Percentiles rank a stretch among this genome's conserved stretches.
phyloP scores from a whole-genome alignment of 495 filamentous ascomycete species.

The Terfezia boudieri region DNA sequence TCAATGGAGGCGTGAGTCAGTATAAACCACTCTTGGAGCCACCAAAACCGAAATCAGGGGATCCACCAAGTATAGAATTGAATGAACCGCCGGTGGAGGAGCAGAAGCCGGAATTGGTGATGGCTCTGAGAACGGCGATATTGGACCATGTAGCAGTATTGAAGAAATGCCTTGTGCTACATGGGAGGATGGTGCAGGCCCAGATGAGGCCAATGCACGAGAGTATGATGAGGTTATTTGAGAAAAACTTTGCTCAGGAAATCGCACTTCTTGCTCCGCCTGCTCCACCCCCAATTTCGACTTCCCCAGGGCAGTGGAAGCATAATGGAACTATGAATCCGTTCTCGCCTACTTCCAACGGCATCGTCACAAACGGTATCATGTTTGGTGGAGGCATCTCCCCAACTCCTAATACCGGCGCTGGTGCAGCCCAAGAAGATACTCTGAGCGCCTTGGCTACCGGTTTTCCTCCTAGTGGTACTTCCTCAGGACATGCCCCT shows the following conservation, averaged over 20 bases:
- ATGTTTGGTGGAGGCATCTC: constrained; percentile 1
- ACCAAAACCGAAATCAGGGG: no score
- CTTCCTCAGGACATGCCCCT: background rate
- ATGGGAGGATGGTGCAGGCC: constrained; percentile 14
- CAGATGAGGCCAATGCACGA: constrained; percentile 10
- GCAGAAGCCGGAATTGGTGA: constrained; percentile 37
- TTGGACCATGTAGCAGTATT: constrained; percentile 75
- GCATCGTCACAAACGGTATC: background rate
- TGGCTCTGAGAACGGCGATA: constrained; percentile 63
- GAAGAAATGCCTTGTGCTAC: constrained; percentile 52
- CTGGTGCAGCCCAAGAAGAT: background rate
- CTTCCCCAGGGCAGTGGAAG: constrained; percentile 14
- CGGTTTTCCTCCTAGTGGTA: background rate
- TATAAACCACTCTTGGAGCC: constrained; percentile 14
- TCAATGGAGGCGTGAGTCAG: constrained; percentile 20
- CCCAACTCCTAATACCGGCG: background rate
- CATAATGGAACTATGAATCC: background rate
- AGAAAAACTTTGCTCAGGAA: constrained; percentile 39
- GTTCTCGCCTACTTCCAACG: background rate
- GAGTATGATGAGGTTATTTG: constrained; percentile 26
- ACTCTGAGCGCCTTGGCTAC: constrained; percentile 1
- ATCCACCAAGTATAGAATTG: background rate
- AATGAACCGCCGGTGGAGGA: constrained; percentile 27
- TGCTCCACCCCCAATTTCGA: constrained; percentile 19
- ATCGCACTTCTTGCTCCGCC: constrained; percentile 29